phyloP scores from a whole-genome alignment of 441 rosid species.

The Mallotus repandus region DNA sequence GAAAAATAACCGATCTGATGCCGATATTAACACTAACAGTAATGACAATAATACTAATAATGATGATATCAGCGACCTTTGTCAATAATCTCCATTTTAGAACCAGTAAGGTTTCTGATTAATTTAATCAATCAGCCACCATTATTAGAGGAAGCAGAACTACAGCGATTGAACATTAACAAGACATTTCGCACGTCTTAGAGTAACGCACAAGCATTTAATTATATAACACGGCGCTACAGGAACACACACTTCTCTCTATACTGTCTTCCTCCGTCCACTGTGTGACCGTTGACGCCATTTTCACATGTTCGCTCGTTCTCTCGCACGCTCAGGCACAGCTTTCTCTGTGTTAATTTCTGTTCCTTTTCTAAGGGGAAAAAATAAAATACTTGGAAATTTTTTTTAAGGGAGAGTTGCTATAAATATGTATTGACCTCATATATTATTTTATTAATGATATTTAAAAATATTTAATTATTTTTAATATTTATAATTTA shows the following conservation, averaged over 20 bases:
- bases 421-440: too few relatives aligned
- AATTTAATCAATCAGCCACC: conserved; percentile 18
- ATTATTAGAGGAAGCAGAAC: conserved; percentile 11
- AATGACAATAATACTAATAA: too few relatives aligned
- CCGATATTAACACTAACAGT: conserved; percentile 10
- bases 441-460: too few relatives aligned
- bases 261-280: neutral
- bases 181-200: neutral
- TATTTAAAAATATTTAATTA: too few relatives aligned
- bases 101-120: neutral
- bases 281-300: conserved; percentile 3
- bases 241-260: neutral
- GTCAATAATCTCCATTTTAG: conserved; percentile 17
- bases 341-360: neutral
- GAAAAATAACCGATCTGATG: conserved; percentile 23
- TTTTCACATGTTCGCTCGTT: neutral
- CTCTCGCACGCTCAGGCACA: neutral
- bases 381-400: too few relatives aligned
- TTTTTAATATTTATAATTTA: too few relatives aligned
- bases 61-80: conserved; percentile 12
- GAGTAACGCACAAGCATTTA: neutral
- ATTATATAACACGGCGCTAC: neutral
- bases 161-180: conserved; percentile 10
- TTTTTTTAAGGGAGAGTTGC: too few relatives aligned
- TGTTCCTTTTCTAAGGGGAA: neutral